Base-by-base conservation (phyloP, 2,329 filamentous ascomycete species). In the Clarireedia monteithiana region DNA sequence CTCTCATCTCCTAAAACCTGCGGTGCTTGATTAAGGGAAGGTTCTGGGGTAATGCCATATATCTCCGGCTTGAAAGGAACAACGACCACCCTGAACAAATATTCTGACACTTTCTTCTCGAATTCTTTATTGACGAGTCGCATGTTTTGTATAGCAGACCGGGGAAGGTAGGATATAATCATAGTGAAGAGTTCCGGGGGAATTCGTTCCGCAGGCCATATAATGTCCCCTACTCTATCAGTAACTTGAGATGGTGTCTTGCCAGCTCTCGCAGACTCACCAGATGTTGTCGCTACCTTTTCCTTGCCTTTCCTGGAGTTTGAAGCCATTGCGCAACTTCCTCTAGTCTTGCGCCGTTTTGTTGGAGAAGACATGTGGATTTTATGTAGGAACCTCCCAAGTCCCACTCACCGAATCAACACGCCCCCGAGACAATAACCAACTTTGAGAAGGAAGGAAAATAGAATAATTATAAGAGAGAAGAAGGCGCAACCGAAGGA, bases 21-120 rank as follows among this genome's bases (percentile, higher is more conserved):
- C 48, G 51, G 26, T 17, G 38, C 46, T 10, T 56, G 48, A 20
- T 50, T 48, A 23, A 48, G 45, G 36, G 45, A 40, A 10, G 50
- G 53, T 38, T 71, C 69, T 15, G 73, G 71, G 20, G 77, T 68
- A 69, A 77, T 78, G 46, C 77, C 77, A 66, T 82, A 85, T 24
- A 88, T 78, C 61, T 85, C 79, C 1, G 81, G 77, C 44, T 78
- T 80, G 70, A 88, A 88, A 1, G 82, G 81, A 2, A 85, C 80
- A 5, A 87, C 82, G 7, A 85, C 79, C 46, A 81, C 82, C 56
- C 76, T 74, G 66, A 86, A 88, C 47, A 85, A 75, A 42, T 75
- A 72, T 40, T 75, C 72, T 0, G 82, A 83, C 2, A 84, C 74
- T 58, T 79, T 80, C 12, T 67, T 61, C 58, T 86, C 81, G 59